Evolutionary conservation across 1,139 yeast genomes (phyloP), one percentile per base, ranked within the genome.

Genomic region (Trichomonascaceae sp.): DNA sequence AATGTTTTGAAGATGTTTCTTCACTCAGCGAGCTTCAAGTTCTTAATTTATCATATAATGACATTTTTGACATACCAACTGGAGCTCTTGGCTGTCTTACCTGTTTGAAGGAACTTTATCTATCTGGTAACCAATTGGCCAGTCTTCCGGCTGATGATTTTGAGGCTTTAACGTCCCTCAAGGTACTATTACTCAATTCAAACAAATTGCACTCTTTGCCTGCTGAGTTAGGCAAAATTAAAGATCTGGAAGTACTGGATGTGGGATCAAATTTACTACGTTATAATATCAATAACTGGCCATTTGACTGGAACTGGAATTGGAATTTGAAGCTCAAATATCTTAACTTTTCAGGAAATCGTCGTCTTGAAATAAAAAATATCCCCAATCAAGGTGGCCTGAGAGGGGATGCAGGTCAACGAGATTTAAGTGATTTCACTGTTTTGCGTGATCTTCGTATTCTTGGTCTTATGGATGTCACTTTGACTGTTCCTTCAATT

Each of bases 241-340:
- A 72, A 1, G 79, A 81, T 39, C 73, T 95, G 62, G 80, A 79
- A 44, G 85, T 84, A 17, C 77, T 95, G 47, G 99, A 95, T 72
- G 95, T 89, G 17, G 96, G 98, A 2, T 87, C 96, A 2, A 95
- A 95, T 67, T 87, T 84, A 60, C 75, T 95, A 68, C 87, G 91
- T 65, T 93, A 93, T 70, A 93, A 95, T 63, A 89, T 93, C 56
- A 86, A 95, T 13, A 93, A 93, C 67, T 88, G 91, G 82, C 95
- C 95, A 7, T 91, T 89, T 66, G 99, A 93, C 68, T 93, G 98
- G 98, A 93, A 89, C 69, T 95, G 99, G 99, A 85, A 87, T 64
- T 84, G 84, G 76, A 95, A 93, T 66, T 75, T 79, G 54, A 83
- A 84, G 49, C 76, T 95, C 68, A 82, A 78, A 61, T 90, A 87